Evolutionary conservation across 306 rosid species (phyloP), one percentile per base, ranked within the genome.

Genomic region (Rosa lucieae): DNA sequence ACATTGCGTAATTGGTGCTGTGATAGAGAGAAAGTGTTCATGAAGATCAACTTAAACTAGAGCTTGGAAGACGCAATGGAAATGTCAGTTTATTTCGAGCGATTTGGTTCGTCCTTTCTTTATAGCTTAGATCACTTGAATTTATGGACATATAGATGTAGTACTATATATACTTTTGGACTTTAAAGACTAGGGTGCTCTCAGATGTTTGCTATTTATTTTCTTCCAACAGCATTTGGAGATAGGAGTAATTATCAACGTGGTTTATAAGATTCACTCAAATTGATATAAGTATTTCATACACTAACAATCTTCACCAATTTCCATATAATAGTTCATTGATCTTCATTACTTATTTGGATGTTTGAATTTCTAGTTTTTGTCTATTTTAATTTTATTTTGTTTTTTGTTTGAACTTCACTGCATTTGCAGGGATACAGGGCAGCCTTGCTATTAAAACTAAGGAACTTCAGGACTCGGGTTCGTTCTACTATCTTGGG

Each of bases 21-120:
- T 2, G 37, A 32, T 32, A 32, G 37, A 32, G 37, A 32, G 37
- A 32, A 32, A 32, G 37, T 2, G 37, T 32, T 32, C 37, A 32
- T 32, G 37, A 32, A 32, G 37, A 32, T 32, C 37, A 32, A 32
- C 37, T 32, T 32, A 32, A 32, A 32, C 37, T 32, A 32, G 37
- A 32, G 37, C 37, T 32, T 87, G 76, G 94, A 66, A 88, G 99
- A 79, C 98, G 98, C 70, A 95, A 95, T 59, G 99, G 98, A 87
- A 95, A 95, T 98, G 99, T 95, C 75, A 77, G 82, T 79, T 78
- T 79, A 39, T 58, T 72, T 61, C 56, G 8, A 15, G 77, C 70
- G 67, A 63, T 70, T 53, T 76, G 52, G 70, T 74, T 77, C 66
- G 47, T 55, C 44, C 39, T 40, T 53, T 77, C 49, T n/a, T 51